These are phyloP conservation scores for Citeromyces matritensis DNA, from an alignment of 805 yeast species.

Conservation along the genomic window DNA sequence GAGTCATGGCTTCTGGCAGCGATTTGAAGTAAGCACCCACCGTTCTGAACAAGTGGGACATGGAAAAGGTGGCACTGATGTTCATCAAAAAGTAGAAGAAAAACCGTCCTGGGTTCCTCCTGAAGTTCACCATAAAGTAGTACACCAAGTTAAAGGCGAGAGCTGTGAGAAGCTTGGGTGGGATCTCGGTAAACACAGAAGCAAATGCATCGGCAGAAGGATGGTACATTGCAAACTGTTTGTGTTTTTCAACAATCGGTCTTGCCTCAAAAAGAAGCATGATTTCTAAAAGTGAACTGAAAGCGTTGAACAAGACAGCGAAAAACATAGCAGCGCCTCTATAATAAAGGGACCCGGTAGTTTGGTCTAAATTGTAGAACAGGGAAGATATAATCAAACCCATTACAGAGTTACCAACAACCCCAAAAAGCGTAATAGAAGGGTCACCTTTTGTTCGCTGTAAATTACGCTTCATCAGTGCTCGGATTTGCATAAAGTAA, in stretches of 20 bases:
- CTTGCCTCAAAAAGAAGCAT: conserved; percentile 37
- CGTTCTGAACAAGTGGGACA: conserved; percentile 41
- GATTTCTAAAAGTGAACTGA: conserved; percentile 44
- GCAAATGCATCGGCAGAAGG: conserved; percentile 48
- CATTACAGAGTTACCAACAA: conserved; percentile 32
- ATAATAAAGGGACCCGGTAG: conserved; percentile 31
- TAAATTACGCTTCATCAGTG: conserved; percentile 26
- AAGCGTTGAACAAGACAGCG: conserved; percentile 47
- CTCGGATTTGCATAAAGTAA: conserved; percentile 33
- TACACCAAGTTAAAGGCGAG: conserved; percentile 30
- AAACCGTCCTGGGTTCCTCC: conserved; percentile 35
- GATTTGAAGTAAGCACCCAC: conserved; percentile 33
- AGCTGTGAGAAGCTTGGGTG: conserved; percentile 27
- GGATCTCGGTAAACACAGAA: conserved; percentile 33
- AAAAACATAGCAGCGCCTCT: conserved; percentile 57
- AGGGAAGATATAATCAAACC: conserved; percentile 41
- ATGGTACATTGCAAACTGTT: conserved; percentile 37
- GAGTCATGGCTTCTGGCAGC: conserved; percentile 41
- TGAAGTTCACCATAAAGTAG: conserved; percentile 38
- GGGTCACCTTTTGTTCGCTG: conserved; percentile 36
- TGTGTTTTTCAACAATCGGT: conserved; percentile 44
- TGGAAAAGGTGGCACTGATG: conserved; percentile 25
- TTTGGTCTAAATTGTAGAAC: conserved; percentile 29
- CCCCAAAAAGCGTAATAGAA: conserved; percentile 23
- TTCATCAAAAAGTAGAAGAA: conserved; percentile 34